These are phyloP conservation scores for Meripilus lineatus DNA, from an alignment of 1,284 basidiomycete species.

Conservation along the genomic window DNA sequence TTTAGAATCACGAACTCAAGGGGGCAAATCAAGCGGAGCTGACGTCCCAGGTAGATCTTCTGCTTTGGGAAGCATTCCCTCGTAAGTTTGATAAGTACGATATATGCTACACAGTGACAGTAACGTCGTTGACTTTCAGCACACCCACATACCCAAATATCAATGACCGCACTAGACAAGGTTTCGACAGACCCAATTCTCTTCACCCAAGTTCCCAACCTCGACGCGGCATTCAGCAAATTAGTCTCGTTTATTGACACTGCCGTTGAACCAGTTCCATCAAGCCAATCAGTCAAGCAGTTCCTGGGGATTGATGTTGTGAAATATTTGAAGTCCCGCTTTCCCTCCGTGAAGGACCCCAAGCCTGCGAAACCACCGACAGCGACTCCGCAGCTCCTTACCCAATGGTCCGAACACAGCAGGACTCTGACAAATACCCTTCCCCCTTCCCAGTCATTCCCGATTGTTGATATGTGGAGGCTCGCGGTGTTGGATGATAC, in stretches of 20 bases:
- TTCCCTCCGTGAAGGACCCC: constrained; percentile 13
- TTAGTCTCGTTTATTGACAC: constrained; percentile 59
- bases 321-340: constrained; percentile 66
- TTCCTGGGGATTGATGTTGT: constrained; percentile 44
- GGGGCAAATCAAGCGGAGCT: constrained; percentile 69
- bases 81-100: constrained; percentile 62
- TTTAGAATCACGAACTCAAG: constrained; percentile 66
- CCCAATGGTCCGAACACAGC: constrained; percentile 47
- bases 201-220: constrained; percentile 64
- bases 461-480: constrained; percentile 81
- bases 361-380: constrained; percentile 20
- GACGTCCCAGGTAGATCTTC: constrained; percentile 62
- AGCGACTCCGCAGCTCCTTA: constrained; percentile 25
- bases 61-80: constrained; percentile 72
- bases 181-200: constrained; percentile 75
- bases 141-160: constrained; percentile 68
- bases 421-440: constrained; percentile 42
- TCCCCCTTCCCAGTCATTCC: constrained; percentile 64
- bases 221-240: constrained; percentile 63
- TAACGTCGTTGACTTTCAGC: constrained; percentile 45
- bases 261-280: constrained; percentile 27
- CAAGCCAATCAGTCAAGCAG: constrained; percentile 43
- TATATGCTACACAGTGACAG: too few relatives aligned
- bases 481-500: constrained; percentile 65
- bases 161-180: constrained; percentile 56